A percentile compares a stretch with the other conserved stretches of the same genome.
phyloP scores from a whole-genome alignment of 2,329 filamentous ascomycete genomes.

The Botrytis hyacinthi region DNA sequence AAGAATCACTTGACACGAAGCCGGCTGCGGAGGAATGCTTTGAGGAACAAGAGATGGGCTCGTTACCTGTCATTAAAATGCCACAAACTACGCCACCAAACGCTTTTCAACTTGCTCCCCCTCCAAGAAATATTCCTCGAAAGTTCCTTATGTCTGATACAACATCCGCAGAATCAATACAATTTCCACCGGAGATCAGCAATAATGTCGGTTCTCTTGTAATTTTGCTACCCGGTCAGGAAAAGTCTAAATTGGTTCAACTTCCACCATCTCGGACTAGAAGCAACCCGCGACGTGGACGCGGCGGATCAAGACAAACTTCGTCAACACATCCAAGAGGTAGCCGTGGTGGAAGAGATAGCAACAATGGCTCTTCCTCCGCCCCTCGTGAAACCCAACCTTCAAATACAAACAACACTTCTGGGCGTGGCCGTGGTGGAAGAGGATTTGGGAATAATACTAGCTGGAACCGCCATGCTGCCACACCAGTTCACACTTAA shows the following conservation, averaged over 20 bases:
- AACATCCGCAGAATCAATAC: conserved; percentile 46
- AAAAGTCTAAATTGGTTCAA: conserved; percentile 43
- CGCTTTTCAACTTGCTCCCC: conserved; percentile 59
- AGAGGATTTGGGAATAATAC: conserved; percentile 29
- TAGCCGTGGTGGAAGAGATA: conserved; percentile 34
- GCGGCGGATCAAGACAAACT: conserved; percentile 32
- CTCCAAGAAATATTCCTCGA: conserved; percentile 54
- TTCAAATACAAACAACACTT: conserved; percentile 28
- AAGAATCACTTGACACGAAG: conserved; percentile 55
- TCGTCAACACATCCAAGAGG: conserved; percentile 34
- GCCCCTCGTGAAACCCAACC: conserved; percentile 30
- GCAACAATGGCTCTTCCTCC: conserved; percentile 31
- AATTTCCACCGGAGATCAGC: conserved; percentile 43
- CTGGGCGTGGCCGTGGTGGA: conserved; percentile 31
- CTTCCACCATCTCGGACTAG: conserved; percentile 39
- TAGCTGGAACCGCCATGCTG: conserved; percentile 32
- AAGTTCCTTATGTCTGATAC: conserved; percentile 49
- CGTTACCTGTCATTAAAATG: conserved; percentile 68
- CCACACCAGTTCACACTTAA: conserved; percentile 37
- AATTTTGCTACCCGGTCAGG: conserved; percentile 49
- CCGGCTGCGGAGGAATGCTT: conserved; percentile 77
- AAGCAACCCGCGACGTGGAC: conserved; percentile 37
- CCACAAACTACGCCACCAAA: conserved; percentile 60
- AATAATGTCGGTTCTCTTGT: conserved; percentile 41
- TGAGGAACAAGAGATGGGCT: conserved; percentile 77